Conservation (phyloP, 1,284 basidiomycete genomes). For the Cystobasidiaceae sp. region DNA sequence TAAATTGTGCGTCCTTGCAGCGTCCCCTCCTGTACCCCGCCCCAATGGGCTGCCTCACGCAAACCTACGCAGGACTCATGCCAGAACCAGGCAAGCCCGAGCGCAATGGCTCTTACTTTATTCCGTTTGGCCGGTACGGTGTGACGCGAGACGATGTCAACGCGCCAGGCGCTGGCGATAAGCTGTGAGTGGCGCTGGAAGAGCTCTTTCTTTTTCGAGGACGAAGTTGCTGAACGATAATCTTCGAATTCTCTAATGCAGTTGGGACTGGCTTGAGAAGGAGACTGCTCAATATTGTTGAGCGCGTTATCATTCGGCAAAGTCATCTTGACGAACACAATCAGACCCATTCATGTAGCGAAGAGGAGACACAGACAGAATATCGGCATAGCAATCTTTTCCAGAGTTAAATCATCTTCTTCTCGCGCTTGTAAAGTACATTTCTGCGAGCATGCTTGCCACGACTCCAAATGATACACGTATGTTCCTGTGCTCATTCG, state of each 20-base stretch:
- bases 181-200: neutral
- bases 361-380: no score
- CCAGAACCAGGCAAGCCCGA: slow-evolving; percentile 5
- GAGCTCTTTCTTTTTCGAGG: neutral
- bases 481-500: no score
- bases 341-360: no score
- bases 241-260: neutral
- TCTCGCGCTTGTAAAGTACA: no score
- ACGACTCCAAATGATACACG: no score
- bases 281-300: slow-evolving; percentile 2
- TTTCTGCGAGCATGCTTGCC: no score
- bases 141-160: neutral
- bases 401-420: no score
- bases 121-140: slow-evolving; percentile 11
- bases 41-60: slow-evolving; percentile 3
- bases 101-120: slow-evolving; percentile 11
- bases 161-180: neutral
- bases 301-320: no score
- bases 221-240: no score
- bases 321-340: no score
- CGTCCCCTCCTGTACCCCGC: neutral
- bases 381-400: no score
- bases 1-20: no score
- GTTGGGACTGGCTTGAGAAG: slow-evolving; percentile 13
- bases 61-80: slow-evolving; percentile 14